Evolutionary conservation across 495 filamentous ascomycete species (phyloP).

Genomic region (Neurospora africana): DNA sequence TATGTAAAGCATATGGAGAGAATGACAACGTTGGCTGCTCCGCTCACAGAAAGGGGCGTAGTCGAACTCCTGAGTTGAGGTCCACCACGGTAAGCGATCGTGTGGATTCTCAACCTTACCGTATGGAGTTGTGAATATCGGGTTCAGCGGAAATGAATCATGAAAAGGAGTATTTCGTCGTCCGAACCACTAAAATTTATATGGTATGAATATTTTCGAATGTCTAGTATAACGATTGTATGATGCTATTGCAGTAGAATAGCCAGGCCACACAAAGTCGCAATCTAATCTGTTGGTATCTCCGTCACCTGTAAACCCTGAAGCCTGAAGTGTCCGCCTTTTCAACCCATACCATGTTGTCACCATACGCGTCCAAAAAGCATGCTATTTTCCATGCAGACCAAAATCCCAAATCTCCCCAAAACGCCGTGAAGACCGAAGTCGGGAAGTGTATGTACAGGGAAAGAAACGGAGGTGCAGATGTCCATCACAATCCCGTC

Average conservation of each 20-base stretch:
- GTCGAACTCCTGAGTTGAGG: background rate
- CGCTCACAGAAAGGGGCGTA: background rate
- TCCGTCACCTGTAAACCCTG: background rate
- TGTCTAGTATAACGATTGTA: background rate
- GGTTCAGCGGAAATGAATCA: background rate
- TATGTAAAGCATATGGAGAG: background rate
- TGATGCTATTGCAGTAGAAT: background rate
- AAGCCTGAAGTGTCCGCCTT: background rate
- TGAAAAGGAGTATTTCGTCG: background rate
- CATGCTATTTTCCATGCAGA: background rate
- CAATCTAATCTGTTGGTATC: background rate
- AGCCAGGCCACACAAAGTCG: background rate
- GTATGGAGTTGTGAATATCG: background rate
- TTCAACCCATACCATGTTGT: background rate
- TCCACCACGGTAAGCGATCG: background rate
- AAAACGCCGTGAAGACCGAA: background rate
- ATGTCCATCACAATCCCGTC: background rate
- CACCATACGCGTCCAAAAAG: background rate
- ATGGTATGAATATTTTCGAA: background rate
- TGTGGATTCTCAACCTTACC: background rate
- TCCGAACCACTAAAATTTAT: background rate
- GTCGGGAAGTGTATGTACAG: background rate
- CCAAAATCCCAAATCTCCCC: background rate
- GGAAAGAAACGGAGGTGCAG: background rate
- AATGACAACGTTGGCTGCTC: background rate